Evolutionary conservation across 1,284 basidiomycete species (phyloP).

Genomic region (Tilletia horrida): DNA sequence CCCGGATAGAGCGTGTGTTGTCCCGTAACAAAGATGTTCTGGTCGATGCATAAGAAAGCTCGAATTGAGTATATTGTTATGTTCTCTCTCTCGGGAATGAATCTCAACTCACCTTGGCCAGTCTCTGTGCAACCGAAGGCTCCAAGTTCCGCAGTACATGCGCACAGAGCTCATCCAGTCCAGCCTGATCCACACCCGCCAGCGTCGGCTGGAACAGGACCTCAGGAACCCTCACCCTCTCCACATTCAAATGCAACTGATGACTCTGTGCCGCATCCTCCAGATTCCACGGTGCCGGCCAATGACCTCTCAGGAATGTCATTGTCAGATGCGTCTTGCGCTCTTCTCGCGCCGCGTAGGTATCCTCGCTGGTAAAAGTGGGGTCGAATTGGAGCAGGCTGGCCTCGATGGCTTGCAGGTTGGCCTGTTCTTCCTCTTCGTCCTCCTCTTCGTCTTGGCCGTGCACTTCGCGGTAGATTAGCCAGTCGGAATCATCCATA

Average conservation of each 20-base stretch:
- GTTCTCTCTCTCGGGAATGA: slow-evolving; percentile 52
- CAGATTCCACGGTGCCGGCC: slow-evolving; percentile 32
- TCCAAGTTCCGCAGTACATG: slow-evolving; percentile 79
- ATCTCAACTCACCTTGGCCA: slow-evolving; percentile 60
- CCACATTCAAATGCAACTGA: slow-evolving; percentile 87
- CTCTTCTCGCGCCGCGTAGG: slow-evolving; percentile 72
- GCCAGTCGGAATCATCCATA: slow-evolving; percentile 93
- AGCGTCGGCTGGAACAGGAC: slow-evolving; percentile 88
- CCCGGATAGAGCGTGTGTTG: slow-evolving; percentile 73
- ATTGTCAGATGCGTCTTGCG: slow-evolving; percentile 78
- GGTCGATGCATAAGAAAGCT: slow-evolving; percentile 9
- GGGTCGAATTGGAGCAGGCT: slow-evolving; percentile 81
- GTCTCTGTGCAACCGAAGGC: slow-evolving; percentile 62
- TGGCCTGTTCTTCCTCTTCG: slow-evolving; percentile 83
- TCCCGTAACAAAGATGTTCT: slow-evolving; percentile 91
- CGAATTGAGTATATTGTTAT: neutral
- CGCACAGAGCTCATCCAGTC: slow-evolving; percentile 82
- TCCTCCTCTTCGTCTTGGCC: slow-evolving; percentile 83
- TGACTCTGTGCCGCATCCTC: slow-evolving; percentile 63
- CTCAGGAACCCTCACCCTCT: slow-evolving; percentile 87
- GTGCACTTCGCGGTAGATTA: slow-evolving; percentile 93
- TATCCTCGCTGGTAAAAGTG: slow-evolving; percentile 74
- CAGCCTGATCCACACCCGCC: slow-evolving; percentile 92
- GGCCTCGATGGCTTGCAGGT: slow-evolving; percentile 72
- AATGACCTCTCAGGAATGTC: slow-evolving; percentile 66